Percentiles rank a stretch among this genome's conserved stretches.
Evolutionary conservation across 2,329 filamentous ascomycete genomes (phyloP).

Genomic region (Verticillium longisporum): DNA sequence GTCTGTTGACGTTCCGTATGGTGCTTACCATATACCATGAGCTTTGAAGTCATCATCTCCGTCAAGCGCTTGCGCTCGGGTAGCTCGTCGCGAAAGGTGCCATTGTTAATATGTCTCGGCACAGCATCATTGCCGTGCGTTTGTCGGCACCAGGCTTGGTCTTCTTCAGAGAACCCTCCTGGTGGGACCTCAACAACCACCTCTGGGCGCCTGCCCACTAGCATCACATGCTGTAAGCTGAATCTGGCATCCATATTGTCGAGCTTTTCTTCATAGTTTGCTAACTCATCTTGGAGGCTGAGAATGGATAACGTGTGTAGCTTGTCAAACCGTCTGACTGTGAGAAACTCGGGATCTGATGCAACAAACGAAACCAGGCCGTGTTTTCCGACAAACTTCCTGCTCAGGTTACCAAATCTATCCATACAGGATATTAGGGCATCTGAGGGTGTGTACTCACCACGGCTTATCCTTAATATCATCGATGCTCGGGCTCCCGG

Average conservation of each 20-base stretch:
- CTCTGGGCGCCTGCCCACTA: background rate
- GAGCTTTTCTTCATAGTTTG: background rate
- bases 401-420: no score
- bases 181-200: background rate
- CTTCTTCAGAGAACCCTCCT: background rate
- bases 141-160: background rate
- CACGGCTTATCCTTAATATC: no score
- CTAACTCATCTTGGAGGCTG: background rate
- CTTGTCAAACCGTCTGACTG: background rate
- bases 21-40: background rate
- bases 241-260: background rate
- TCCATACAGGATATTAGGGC: no score
- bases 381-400: no score
- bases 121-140: background rate
- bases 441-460: no score
- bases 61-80: background rate
- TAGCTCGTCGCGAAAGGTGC: background rate
- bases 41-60: background rate
- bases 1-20: background rate
- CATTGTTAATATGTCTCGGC: background rate
- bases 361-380: background rate
- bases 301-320: background rate
- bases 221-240: background rate
- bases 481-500: no score
- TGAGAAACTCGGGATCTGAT: background rate